Percentiles rank a stretch among this genome's conserved stretches.
phyloP scores from a whole-genome alignment of 139 green algal genomes.

The Chlamydomonas sp. region DNA sequence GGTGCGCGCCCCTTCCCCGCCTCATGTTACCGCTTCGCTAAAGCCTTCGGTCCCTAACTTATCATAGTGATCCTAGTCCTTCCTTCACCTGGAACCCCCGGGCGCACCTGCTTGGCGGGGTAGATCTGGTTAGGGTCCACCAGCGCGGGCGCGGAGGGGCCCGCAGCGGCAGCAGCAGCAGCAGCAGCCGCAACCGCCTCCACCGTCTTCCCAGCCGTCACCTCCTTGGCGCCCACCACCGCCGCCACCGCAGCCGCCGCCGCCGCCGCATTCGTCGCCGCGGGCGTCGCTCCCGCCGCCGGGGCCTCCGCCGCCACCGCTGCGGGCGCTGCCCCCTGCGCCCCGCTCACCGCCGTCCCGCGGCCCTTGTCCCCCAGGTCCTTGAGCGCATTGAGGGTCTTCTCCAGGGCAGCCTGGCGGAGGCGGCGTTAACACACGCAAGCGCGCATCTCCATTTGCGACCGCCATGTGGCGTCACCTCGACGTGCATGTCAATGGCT shows the following conservation, averaged over 20 bases:
- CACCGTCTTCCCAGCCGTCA: slow-evolving; percentile 12
- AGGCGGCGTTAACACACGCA: too few relatives aligned
- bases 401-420: slow-evolving; percentile 62
- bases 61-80: too few relatives aligned
- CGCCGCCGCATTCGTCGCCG: background rate
- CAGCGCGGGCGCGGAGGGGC: background rate
- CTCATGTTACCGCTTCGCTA: too few relatives aligned
- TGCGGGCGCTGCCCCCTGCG: background rate
- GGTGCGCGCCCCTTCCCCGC: too few relatives aligned
- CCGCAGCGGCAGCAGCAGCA: background rate
- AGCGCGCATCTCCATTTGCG: too few relatives aligned
- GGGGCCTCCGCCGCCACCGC: background rate
- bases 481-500: too few relatives aligned
- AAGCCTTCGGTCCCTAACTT: too few relatives aligned
- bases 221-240: slow-evolving; percentile 30
- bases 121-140: slow-evolving; percentile 29
- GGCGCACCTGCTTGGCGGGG: background rate
- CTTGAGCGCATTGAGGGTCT: slow-evolving; percentile 60
- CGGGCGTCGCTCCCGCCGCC: background rate
- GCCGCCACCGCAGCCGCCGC: background rate
- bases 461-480: too few relatives aligned
- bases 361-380: background rate
- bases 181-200: background rate
- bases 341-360: background rate
- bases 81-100: too few relatives aligned